phyloP scores from a whole-genome alignment of 2,329 filamentous ascomycete genomes.

The Stagonosporopsis cucurbitacearum region DNA sequence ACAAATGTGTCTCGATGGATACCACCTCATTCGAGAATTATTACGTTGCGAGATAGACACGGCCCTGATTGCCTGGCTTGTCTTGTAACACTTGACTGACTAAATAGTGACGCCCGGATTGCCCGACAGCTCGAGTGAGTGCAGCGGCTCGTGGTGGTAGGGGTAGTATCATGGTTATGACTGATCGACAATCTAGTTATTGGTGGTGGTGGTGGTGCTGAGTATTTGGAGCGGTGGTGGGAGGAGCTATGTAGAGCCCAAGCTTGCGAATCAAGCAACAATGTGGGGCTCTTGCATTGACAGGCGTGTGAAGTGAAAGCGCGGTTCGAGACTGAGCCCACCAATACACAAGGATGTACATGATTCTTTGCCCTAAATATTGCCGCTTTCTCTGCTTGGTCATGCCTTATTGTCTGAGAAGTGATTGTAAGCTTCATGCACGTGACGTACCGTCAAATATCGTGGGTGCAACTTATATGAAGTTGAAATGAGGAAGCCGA shows the following conservation, averaged over 20 bases:
- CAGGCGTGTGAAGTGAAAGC: background rate
- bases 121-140: constrained; percentile 3
- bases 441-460: too few species aligned
- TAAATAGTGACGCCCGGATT: constrained; percentile 13
- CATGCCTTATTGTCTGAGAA: too few species aligned
- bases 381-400: too few species aligned
- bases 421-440: too few species aligned
- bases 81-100: constrained; percentile 15
- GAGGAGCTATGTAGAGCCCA: background rate
- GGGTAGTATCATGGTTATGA: background rate
- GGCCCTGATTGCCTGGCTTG: constrained; percentile 7
- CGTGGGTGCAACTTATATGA: too few species aligned
- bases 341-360: background rate
- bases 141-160: background rate
- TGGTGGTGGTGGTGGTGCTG: background rate
- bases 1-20: background rate
- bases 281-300: background rate
- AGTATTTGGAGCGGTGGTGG: background rate
- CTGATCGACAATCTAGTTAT: background rate
- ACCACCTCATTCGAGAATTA: background rate
- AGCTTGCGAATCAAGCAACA: background rate
- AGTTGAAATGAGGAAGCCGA: too few species aligned
- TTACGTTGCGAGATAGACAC: constrained; percentile 21
- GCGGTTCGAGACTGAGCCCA: background rate
- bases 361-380: background rate